Conservation (phyloP, 2,329 filamentous ascomycete genomes). For the Scedosporium apiospermum region DNA sequence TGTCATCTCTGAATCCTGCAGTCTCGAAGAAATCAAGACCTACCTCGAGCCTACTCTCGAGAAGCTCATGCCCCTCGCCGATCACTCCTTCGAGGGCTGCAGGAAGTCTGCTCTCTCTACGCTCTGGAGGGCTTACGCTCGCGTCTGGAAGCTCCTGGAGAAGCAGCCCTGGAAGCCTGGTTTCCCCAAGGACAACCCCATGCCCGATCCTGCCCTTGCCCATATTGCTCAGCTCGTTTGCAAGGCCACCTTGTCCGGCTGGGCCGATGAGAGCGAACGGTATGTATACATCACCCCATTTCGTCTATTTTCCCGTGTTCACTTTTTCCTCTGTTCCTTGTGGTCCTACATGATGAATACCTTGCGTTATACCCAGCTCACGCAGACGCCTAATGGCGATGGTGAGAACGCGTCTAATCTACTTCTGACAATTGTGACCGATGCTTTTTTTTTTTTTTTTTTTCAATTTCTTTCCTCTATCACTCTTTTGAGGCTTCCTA, state of each 20-base stretch:
- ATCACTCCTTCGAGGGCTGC: constrained; percentile 88
- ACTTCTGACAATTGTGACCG: constrained; percentile 22
- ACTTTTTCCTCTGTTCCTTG: constrained; percentile 9
- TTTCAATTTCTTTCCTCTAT: constrained; percentile 8
- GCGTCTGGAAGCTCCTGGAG: constrained; percentile 81
- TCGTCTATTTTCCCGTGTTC: constrained; percentile 7
- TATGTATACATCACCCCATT: constrained; percentile 43
- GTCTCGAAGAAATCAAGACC: constrained; percentile 60
- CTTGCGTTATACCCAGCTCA: constrained; percentile 98
- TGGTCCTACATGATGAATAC: constrained; percentile 64
- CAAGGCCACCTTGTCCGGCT: constrained; percentile 73
- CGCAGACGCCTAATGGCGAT: constrained; percentile 84
- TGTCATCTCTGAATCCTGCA: constrained; percentile 77
- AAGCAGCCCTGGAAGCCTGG: constrained; percentile 35
- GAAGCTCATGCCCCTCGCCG: constrained; percentile 67
- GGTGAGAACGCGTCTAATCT: constrained; percentile 67
- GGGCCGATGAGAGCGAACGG: constrained; percentile 88
- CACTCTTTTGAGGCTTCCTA: constrained; percentile 6
- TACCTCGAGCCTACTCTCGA: constrained; percentile 87
- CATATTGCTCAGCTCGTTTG: constrained; percentile 82
- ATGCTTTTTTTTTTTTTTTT: constrained; percentile 14
- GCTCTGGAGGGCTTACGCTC: constrained; percentile 86
- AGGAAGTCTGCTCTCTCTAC: constrained; percentile 87
- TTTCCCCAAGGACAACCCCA: constrained; percentile 66
- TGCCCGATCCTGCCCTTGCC: constrained; percentile 11